Base-by-base conservation (phyloP, 2,329 filamentous ascomycete genomes). In the Blumeria graminis region DNA sequence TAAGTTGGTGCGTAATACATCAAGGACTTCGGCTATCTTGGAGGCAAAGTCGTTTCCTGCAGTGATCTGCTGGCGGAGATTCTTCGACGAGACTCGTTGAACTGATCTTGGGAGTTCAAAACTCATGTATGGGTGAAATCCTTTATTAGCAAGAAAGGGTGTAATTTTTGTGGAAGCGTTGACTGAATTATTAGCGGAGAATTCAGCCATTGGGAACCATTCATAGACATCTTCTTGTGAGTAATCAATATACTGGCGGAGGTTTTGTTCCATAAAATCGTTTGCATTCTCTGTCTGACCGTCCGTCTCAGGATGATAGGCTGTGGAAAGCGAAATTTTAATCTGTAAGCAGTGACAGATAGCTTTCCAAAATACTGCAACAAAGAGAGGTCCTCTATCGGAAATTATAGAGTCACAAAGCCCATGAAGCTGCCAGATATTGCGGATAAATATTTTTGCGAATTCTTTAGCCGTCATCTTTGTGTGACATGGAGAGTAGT, bases 251-350 rank as follows among this genome's bases (percentile, higher is more conserved):
- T 58, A 62, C 4, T 36, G 11, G 0, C 22, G 22, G 22, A 28
- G 22, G 22, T 28, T 2, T 28, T 28, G 4, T 28, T 28, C 22
- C 4, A 28, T 33, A 9, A 53, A 56, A 28, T 50, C 39, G 16
- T 62, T 62, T 1, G 55, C 16, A 0, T 36, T 41, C 53, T 62
- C 57, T 10, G 59, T 61, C 13, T 59, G 52, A 10, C 60, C 43
- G 41, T 62, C 59, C 6, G 60, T 60, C 52, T 61, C 36, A 6
- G 45, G 57, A 36, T 62, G 54, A 41, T 57, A 61, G 6, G 57
- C 54, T 9, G 56, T 59, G 2, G 56, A 58, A n/a, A 58, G 38
- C 28, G 28, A 11, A 6, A 58, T 22, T 11, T 56, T 55, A 6
- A 58, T 56, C 22, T 28, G 22, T 28, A 28, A 28, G 22, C 22